phyloP scores from a whole-genome alignment of 352 stramenopile genomes.

The Phytophthora quininea region DNA sequence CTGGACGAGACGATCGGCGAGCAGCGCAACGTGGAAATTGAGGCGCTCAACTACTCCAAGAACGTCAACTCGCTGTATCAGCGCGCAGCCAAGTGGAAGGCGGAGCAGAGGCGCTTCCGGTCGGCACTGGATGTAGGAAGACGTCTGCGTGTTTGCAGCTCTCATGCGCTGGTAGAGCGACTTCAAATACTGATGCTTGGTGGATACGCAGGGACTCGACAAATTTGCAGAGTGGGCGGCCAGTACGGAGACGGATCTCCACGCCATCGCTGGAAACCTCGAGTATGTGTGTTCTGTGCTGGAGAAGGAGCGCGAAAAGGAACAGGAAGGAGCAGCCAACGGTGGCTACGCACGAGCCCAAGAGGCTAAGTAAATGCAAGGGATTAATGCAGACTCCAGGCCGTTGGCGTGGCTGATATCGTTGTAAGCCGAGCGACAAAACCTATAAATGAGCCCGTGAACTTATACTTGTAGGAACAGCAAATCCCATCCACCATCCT shows the following conservation, averaged over 20 bases:
- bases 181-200: no score
- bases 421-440: background rate
- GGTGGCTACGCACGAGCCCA: conserved; percentile 28
- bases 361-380: conserved; percentile 21
- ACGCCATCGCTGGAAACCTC: conserved; percentile 63
- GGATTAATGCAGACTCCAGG: no score
- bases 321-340: conserved; percentile 34
- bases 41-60: conserved; percentile 63
- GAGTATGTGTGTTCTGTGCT: conserved; percentile 75
- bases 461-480: background rate
- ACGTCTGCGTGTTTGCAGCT: background rate
- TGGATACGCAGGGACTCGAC: conserved; percentile 41
- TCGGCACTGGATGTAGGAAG: conserved; percentile 38
- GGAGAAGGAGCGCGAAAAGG: conserved; percentile 60
- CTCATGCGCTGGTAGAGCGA: no score
- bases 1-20: conserved; percentile 56
- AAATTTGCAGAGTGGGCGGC: conserved; percentile 63
- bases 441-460: conserved; percentile 1
- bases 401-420: no score
- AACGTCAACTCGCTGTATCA: conserved; percentile 66
- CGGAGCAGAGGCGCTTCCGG: conserved; percentile 60
- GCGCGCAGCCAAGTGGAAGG: conserved; percentile 64
- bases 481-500: conserved; percentile 17
- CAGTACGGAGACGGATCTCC: conserved; percentile 50
- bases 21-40: conserved; percentile 66